phyloP scores from a whole-genome alignment of 768 basidiomycete genomes.

The Lactarius sanguifluus region DNA sequence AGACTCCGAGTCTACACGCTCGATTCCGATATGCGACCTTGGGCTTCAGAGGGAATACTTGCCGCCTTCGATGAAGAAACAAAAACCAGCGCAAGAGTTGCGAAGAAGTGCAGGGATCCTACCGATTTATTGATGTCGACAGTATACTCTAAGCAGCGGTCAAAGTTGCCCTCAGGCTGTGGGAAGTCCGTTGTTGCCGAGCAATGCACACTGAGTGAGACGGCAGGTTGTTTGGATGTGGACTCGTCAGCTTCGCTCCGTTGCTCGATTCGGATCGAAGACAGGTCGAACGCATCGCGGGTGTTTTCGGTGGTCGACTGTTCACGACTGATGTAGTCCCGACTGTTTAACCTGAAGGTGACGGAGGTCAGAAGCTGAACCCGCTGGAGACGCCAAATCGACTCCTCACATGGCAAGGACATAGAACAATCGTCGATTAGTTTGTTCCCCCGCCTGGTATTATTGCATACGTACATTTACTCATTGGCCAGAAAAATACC shows the following conservation, averaged over 20 bases:
- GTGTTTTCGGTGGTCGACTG: background rate
- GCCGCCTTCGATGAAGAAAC: background rate
- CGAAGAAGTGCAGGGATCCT: background rate
- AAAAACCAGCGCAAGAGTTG: background rate
- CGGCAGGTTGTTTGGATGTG: background rate
- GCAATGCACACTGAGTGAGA: background rate
- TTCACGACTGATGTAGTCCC: slow-evolving; percentile 3
- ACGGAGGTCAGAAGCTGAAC: background rate
- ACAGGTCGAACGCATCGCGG: background rate
- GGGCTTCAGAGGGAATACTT: background rate
- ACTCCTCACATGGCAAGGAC: slow-evolving; percentile 50
- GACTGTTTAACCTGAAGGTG: slow-evolving; percentile 18
- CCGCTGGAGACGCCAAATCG: background rate
- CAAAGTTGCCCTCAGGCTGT: background rate
- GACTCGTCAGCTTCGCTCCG: background rate
- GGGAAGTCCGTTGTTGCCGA: background rate
- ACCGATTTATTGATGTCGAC: background rate
- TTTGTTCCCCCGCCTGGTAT: background rate
- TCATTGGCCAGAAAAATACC: slow-evolving; percentile 42
- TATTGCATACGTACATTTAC: slow-evolving; percentile 44
- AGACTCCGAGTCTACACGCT: no score
- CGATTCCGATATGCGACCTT: background rate
- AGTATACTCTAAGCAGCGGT: background rate
- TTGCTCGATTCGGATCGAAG: background rate
- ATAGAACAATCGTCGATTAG: slow-evolving; percentile 38